Evolutionary conservation across 768 basidiomycete species (phyloP).

Genomic region (Boletus bicolor): DNA sequence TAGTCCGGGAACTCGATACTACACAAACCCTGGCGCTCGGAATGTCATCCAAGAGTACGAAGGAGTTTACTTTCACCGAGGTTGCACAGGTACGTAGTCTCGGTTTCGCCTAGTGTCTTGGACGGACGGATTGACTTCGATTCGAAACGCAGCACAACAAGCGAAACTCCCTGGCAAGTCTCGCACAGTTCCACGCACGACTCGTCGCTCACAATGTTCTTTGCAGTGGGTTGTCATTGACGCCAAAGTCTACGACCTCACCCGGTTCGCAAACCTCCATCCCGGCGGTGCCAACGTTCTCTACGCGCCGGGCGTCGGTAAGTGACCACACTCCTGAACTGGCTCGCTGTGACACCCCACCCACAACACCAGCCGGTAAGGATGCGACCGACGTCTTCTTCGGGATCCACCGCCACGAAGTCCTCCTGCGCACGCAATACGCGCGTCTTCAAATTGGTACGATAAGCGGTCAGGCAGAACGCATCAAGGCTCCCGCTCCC

Average conservation of each 20-base stretch:
- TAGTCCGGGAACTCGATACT: neutral
- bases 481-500: conserved; percentile 49
- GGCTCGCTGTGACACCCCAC: neutral
- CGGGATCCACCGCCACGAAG: conserved; percentile 79
- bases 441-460: conserved; percentile 65
- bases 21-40: neutral
- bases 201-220: neutral
- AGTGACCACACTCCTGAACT: conserved; percentile 13
- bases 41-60: conserved; percentile 24
- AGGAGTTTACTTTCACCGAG: conserved; percentile 53
- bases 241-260: conserved; percentile 76
- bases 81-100: conserved; percentile 55
- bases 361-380: conserved; percentile 48
- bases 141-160: conserved; percentile 68
- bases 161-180: conserved; percentile 71
- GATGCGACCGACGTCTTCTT: conserved; percentile 83
- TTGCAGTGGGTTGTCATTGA: conserved; percentile 79
- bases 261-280: conserved; percentile 79
- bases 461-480: conserved; percentile 53
- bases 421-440: conserved; percentile 72
- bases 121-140: neutral
- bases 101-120: neutral
- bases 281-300: conserved; percentile 81
- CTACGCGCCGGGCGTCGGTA: conserved; percentile 62
- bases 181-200: neutral